phyloP scores from a whole-genome alignment of 1,284 basidiomycete genomes.

The Sporisorium reilianum region DNA sequence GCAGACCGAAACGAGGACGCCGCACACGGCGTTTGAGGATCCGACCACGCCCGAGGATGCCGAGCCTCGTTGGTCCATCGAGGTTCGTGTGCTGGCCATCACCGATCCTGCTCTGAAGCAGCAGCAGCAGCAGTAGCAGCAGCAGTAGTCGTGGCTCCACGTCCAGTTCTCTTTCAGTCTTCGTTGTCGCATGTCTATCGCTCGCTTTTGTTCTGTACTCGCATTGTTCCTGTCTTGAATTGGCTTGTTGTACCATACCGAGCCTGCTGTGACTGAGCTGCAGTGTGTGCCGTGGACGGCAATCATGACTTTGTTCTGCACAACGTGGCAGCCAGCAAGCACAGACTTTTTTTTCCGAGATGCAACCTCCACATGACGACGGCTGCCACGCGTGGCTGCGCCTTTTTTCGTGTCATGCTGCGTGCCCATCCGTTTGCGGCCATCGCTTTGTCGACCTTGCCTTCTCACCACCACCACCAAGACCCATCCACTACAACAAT shows the following conservation, averaged over 20 bases:
- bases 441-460: not conserved
- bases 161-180: constrained; percentile 1
- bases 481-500: constrained; percentile 2
- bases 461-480: constrained; percentile 1
- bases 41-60: constrained; percentile 49
- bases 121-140: constrained; percentile 2
- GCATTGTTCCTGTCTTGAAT: not conserved
- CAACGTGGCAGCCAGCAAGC: not conserved
- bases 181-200: not conserved
- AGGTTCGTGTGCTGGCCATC: constrained; percentile 54
- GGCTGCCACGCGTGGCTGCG: too few relatives aligned
- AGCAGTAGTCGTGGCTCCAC: not conserved
- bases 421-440: not conserved
- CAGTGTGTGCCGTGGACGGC: not conserved
- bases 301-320: not conserved
- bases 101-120: constrained; percentile 41
- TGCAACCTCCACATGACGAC: constrained; percentile 14
- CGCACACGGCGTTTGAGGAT: constrained; percentile 60
- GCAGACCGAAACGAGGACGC: constrained; percentile 48
- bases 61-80: constrained; percentile 56
- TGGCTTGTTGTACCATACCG: not conserved
- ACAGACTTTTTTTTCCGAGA: not conserved
- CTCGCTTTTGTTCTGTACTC: constrained; percentile 6
- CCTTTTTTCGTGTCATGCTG: constrained; percentile 3
- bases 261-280: not conserved